Evolutionary conservation across 2,329 filamentous ascomycete genomes (phyloP), one percentile per base, ranked within the genome.

Genomic region (Alternaria arborescens): DNA sequence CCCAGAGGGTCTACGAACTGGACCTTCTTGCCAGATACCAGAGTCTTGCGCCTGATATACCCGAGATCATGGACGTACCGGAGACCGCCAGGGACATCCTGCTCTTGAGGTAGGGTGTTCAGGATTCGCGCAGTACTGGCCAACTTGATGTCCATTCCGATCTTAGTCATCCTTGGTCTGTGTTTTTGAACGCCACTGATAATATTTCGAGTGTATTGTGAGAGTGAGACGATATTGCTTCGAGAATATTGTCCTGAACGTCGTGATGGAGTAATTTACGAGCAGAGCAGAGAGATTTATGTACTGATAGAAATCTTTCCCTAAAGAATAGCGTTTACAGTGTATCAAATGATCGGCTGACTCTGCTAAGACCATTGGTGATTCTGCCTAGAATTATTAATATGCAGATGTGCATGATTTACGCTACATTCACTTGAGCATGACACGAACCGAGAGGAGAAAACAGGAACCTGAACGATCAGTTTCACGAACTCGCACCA

Each of bases 401-500:
- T n/a, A 22, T 47, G 11, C 24, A 3, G 0, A 11, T 34, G 8
- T 34, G 3, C 22, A 14, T n/a, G 16, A 11, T 20, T 3, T 8
- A 18, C 16, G 6, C 0, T 30, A 18, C 18, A 18, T 46, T n/a
- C 43, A 30, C n/a, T 30, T 11, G 10, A 18, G 6, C n/a, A 18
- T 12, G 6, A n/a, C n/a, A 16, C 12, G n/a, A 12, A n/a, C 36
- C 16, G 16, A 18, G 36, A 26, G 16, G 30, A 0, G 11, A 32
- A 32, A 0, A 32, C 8, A 32, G 2, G 1, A 12, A 2, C 3
- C 12, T 32, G 30, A 1, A 32, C 0, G 0, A 26, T 26, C 0
- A 26, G 7, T 26, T 26, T 26, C 24, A 7, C 6, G 0, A 7
- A 24, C 8, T 0, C 0, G 7, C 0, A 24, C 24, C 24, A 26